These are phyloP conservation scores for Starmerella stellata DNA, from an alignment of 805 yeast genomes.

Conservation along the genomic window DNA sequence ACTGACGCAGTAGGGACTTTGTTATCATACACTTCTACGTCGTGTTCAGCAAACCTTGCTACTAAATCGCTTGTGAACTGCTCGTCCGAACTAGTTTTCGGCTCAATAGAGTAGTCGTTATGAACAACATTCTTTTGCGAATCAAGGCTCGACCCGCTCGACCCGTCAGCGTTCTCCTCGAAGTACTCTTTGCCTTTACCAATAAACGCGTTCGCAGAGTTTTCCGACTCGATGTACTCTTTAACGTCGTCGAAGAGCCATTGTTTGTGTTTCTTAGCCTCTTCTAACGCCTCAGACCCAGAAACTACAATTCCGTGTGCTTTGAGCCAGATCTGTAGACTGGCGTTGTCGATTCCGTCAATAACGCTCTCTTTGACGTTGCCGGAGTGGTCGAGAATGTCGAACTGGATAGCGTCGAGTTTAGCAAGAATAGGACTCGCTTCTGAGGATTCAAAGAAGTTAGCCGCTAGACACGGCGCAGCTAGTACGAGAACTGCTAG, in stretches of 20 bases:
- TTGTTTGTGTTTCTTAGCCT: slow-evolving; percentile 22
- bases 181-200: slow-evolving; percentile 16
- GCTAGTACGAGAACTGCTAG: background rate
- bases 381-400: slow-evolving; percentile 25
- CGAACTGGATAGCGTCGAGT: slow-evolving; percentile 22
- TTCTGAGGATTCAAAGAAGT: slow-evolving; percentile 11
- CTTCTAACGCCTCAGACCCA: slow-evolving; percentile 14
- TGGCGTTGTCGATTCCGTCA: slow-evolving; percentile 28
- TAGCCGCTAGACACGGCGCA: slow-evolving; percentile 6
- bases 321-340: slow-evolving; percentile 29
- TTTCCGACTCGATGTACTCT: slow-evolving; percentile 11
- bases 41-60: too few relatives aligned
- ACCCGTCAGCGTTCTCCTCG: slow-evolving; percentile 2
- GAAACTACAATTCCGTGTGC: slow-evolving; percentile 22
- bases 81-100: too few relatives aligned
- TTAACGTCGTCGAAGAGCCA: slow-evolving; percentile 19
- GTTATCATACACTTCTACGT: too few relatives aligned
- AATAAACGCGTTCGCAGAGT: slow-evolving; percentile 7
- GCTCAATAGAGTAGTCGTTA: too few relatives aligned
- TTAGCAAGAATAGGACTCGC: slow-evolving; percentile 19
- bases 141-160: too few relatives aligned
- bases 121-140: too few relatives aligned
- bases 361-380: slow-evolving; percentile 24
- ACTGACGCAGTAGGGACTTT: too few relatives aligned
- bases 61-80: too few relatives aligned